Evolutionary conservation across 371 early-diverging fungal genomes (phyloP), one percentile per base, ranked within the genome.

Genomic region (Mucor mucedo): DNA sequence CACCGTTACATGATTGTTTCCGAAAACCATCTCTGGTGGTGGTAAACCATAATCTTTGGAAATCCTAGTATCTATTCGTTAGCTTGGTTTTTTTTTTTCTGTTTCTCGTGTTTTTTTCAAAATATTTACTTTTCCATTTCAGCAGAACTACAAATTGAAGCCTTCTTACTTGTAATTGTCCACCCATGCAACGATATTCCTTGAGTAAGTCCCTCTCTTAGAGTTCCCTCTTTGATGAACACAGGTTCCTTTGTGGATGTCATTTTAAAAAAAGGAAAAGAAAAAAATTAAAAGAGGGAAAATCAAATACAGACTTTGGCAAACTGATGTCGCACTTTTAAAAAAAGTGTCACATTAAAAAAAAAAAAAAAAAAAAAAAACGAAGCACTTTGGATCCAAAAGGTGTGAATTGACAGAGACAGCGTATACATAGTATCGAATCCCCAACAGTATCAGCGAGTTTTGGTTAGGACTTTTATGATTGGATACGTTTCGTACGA

Each of bases 11-110:
- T 75, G 73, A 76, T 93, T 95, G 73, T 89, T 87, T 41, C 95
- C 95, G 87, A 97, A 97, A 40, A 93, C 89, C 97, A 95, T 95
- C 75, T 95, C 95, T n/a, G 97, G 96, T 16, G 91, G 82, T 35
- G 92, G 92, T 56, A 95, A 83, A 1, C 86, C 87, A 52, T 93
- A 73, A 10, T 81, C 83, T 55, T 84, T 82, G 57, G 84, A 78
- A 11, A 84, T 72, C 42, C 88, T 88, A 41, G 29, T 39, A 56
- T 10, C 33, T 3, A 42, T 30, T 9, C 4, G 4, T 7, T 7
- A 21, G n/a, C 38, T 8, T 6, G 14, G 40, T 38, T 55, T 53
- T 8, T 55, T 53, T 8, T 10, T 42, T 11, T 21, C 21, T 21
- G 21, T 21, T 21, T 21, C 21, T 35, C 27, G 16, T 10, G 14